Evolutionary conservation across 2,329 filamentous ascomycete species (phyloP), one percentile per base, ranked within the genome.

Genomic region (Metarhizium brunneum): DNA sequence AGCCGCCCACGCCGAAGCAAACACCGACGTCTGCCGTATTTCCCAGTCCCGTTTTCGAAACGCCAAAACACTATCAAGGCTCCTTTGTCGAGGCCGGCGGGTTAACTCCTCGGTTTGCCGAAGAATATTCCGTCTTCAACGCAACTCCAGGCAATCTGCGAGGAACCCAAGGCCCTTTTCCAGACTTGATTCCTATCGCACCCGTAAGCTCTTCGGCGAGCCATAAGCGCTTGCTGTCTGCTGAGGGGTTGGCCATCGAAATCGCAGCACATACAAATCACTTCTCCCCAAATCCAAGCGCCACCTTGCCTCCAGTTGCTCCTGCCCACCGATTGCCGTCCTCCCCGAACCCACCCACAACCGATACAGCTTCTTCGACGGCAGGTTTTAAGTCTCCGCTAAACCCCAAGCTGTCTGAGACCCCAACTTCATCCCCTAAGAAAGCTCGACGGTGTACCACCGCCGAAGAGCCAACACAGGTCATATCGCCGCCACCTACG

Each of bases 91-190:
- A 80, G 58, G 67, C 76, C 53, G 72, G 73, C 61, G 75, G 76
- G 61, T 82, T 79, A 77, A 85, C 82, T 48, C 82, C 82, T 66
- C 76, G 76, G 56, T 85, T 84, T 71, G 81, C 82, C 60, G 81
- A 85, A 65, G 82, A 85, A 60, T 85, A 83, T 64, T 83, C 82
- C 59, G 81, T 85, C 64, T 85, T 85, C 73, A 82, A 83, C 69
- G 72, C 77, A n/a, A 84, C 82, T 8, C 82, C 82, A 16, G 82
- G 80, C 50, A 81, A 83, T 64, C 71, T 84, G 54, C 73, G 73
- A 62, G 76, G 72, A 54, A 67, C 71, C 47, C 71, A 74, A 56
- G 72, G 66, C 56, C 66, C 69, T 14, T 81, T 80, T 64, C 63
- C 69, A 60, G 77, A 79, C 61, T 76, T 76, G 63, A 63, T 65